A percentile compares a stretch with the other conserved stretches of the same genome.
These are phyloP conservation scores for Rhexocercosporidium sp. DNA, from an alignment of 2,329 filamentous ascomycete genomes.

Conservation along the genomic window DNA sequence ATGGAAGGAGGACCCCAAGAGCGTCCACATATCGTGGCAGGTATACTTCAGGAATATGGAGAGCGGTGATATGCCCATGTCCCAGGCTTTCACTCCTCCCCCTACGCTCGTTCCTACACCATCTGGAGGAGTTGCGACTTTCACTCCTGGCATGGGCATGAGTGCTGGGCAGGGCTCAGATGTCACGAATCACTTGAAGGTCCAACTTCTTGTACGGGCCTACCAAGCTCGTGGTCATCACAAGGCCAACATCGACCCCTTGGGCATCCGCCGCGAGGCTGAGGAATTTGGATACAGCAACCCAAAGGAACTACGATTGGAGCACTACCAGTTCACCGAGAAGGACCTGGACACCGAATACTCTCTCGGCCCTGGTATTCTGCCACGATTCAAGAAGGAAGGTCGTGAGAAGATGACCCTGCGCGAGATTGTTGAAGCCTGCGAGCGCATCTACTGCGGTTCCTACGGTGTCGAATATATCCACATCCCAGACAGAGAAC, in stretches of 20 bases:
- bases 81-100: constrained; percentile 94
- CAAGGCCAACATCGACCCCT: constrained; percentile 96
- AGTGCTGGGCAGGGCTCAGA: constrained; percentile 74
- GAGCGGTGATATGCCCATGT: constrained; percentile 95
- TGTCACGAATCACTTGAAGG: constrained; percentile 95
- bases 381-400: constrained; percentile 90
- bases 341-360: constrained; percentile 94
- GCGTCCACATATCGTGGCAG: constrained; percentile 98
- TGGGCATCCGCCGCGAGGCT: constrained; percentile 87
- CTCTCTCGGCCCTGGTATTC: constrained; percentile 88
- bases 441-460: constrained; percentile 95
- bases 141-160: constrained; percentile 71
- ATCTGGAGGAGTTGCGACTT: constrained; percentile 75
- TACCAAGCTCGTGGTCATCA: constrained; percentile 98
- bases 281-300: constrained; percentile 84
- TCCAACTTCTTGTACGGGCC: constrained; percentile 93
- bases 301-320: constrained; percentile 90
- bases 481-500: constrained; percentile 95
- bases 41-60: constrained; percentile 99
- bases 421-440: constrained; percentile 89
- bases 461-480: constrained; percentile 99
- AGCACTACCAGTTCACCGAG: constrained; percentile 94
- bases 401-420: constrained; percentile 94
- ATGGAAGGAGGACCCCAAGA: constrained; percentile 92
- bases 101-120: constrained; percentile 88